Evolutionary conservation across 306 rosid genomes (phyloP), one percentile per base, ranked within the genome.

Genomic region (Begonia loranthoides): DNA sequence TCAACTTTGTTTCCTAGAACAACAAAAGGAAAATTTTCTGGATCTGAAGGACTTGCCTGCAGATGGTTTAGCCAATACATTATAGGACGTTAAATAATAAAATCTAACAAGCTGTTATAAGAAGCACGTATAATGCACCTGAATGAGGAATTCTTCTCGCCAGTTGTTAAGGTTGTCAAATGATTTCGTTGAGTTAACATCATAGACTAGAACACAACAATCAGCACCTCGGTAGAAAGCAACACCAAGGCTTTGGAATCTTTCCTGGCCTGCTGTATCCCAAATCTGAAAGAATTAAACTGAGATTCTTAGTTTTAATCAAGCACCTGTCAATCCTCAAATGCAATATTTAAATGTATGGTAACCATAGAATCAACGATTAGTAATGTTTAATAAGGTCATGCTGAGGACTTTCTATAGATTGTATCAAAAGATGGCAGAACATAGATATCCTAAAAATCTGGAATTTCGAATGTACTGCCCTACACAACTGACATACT

Each of bases 181-280:
- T 17, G 99, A 92, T 62, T 92, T 92, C 96, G 76, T 76, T 15
- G 94, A 83, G 75, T 86, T 92, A 55, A 92, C 99, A 68, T 92
- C 99, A 63, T 92, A 92, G 51, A 92, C 99, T 54, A 92, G 96
- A 65, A 92, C 99, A 61, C 96, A 92, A 69, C 99, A 92, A 80
- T 92, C 99, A 59, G 99, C 99, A 56, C 99, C 99, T 53, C 99
- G 83, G 49, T 92, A 92, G 70, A 92, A 92, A 71, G 99, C 99
- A 70, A 92, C 99, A 51, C 99, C 99, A 14, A 92, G 88, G 75
- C 96, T 92, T 70, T 92, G 99, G 60, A 92, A 92, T 65, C 99
- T 79, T 66, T 92, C 99, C 73, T 92, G 99, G 59, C 99, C 99
- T 66, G 99, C 99, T 19, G 99, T 92, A 77, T 92, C 99, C 99